Evolutionary conservation across 208 protist species (phyloP), one percentile per base, ranked within the genome.

Genomic region (Trypanosomatidae sp.): DNA sequence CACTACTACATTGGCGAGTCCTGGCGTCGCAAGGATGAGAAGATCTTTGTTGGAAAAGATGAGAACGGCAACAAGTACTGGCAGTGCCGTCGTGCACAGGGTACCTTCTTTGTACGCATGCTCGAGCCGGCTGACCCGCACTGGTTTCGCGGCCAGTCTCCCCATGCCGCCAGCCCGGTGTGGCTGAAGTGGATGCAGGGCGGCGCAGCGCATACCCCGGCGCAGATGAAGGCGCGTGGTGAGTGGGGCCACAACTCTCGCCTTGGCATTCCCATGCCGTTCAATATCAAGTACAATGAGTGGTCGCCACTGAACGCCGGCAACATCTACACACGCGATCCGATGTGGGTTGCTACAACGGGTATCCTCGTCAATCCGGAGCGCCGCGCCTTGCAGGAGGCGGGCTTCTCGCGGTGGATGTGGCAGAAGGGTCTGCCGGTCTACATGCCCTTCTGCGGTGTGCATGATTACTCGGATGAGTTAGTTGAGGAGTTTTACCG

Each of bases 11-110:
- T 95, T 77, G 91, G 90, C 28, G 92, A 97, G 77, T 36, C 84
- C 2, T 97, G 92, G 91, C 86, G 92, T 28, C 80, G 89, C 47
- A 94, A 94, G 83, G 92, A 95, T 76, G 92, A 97, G 79, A 94
- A 94, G 80, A 97, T 97, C 78, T 97, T 97, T 77, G 88, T 92
- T 46, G 92, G 92, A 43, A 97, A 95, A 76, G 92, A 97, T 66
- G 92, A 97, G 66, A 93, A 93, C 79, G 92, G 92, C 67, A 97
- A 95, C 80, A 97, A 97, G 81, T 97, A 88, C 72, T 97, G 92
- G 92, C 58, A 90, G 60, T 71, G 81, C 0, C 87, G 89, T 44
- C 91, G 91, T 36, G 67, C 82, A 13, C 72, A 83, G 39, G 92
- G 90, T 30, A 56, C 73, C 25, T 84, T 86, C 36, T 77, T 82